These are phyloP conservation scores for Diplodia mutila DNA, from an alignment of 2,329 filamentous ascomycete genomes.

Conservation along the genomic window DNA sequence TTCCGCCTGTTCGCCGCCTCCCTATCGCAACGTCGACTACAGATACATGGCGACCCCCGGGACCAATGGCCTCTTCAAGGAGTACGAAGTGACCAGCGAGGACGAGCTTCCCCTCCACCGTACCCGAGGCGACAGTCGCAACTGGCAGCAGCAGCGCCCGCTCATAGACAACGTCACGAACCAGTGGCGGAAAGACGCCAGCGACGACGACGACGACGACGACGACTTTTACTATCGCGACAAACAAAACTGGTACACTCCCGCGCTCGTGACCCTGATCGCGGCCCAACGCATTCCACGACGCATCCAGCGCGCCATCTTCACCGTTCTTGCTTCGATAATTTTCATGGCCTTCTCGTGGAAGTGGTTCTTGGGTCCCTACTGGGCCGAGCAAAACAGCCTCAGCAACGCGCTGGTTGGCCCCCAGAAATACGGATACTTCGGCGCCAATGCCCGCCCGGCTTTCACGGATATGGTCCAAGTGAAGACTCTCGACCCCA, in stretches of 20 bases:
- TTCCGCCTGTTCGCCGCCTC: slow-evolving; percentile 13
- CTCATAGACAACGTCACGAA: slow-evolving; percentile 34
- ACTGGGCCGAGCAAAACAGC: slow-evolving; percentile 38
- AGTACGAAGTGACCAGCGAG: slow-evolving; percentile 9
- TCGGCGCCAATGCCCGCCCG: slow-evolving; percentile 53
- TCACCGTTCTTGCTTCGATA: slow-evolving; percentile 37
- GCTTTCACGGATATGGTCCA: slow-evolving; percentile 55
- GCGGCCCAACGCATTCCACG: slow-evolving; percentile 37
- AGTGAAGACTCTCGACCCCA: slow-evolving; percentile 53
- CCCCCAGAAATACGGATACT: slow-evolving; percentile 36
- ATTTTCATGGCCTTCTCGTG: slow-evolving; percentile 40
- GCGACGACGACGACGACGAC: slow-evolving; percentile 47
- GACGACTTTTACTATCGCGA: slow-evolving; percentile 42
- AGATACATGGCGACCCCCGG: slow-evolving; percentile 23
- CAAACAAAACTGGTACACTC: slow-evolving; percentile 40
- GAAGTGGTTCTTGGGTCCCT: slow-evolving; percentile 43
- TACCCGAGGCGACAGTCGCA: not conserved
- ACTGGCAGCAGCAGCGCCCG: slow-evolving; percentile 26
- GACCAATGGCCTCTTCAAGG: slow-evolving; percentile 17
- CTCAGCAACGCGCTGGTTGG: slow-evolving; percentile 42
- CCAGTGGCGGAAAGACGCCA: slow-evolving; percentile 33
- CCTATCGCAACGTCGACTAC: slow-evolving; percentile 4
- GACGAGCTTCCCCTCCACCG: slow-evolving; percentile 18
- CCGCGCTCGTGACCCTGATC: slow-evolving; percentile 38
- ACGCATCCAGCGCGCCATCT: slow-evolving; percentile 41